Percentiles rank a stretch among this genome's conserved stretches.
Evolutionary conservation across 176 grass and related monocot species (phyloP).

Genomic region (Saccharum officinarum): DNA sequence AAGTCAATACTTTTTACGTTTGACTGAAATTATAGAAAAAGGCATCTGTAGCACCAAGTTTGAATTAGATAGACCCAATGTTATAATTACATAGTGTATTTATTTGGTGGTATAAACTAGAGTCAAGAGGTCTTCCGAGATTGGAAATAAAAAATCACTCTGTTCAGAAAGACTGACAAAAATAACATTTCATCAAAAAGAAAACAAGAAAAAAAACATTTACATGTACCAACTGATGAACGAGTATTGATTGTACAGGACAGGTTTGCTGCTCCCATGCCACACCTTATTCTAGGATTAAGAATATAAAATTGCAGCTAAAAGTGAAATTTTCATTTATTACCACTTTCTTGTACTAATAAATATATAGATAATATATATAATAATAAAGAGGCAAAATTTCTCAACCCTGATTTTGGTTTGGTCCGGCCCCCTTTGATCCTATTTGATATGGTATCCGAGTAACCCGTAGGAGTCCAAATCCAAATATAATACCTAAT

Average conservation of each 20-base stretch:
- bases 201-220: background rate
- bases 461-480: too few species aligned
- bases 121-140: background rate
- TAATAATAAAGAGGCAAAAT: too few species aligned
- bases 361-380: slow-evolving; percentile 34
- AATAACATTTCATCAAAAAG: background rate
- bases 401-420: too few species aligned
- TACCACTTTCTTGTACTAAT: slow-evolving; percentile 23
- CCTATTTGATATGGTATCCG: too few species aligned
- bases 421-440: too few species aligned
- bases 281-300: slow-evolving; percentile 33
- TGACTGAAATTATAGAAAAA: too few species aligned
- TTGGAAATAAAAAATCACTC: background rate
- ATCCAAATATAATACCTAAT: too few species aligned
- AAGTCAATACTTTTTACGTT: too few species aligned
- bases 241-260: slow-evolving; percentile 6
- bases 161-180: background rate
- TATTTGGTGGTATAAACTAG: too few species aligned
- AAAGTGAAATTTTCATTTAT: slow-evolving; percentile 26
- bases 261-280: slow-evolving; percentile 1
- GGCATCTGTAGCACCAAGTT: too few species aligned
- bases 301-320: slow-evolving; percentile 35
- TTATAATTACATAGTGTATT: too few species aligned
- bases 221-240: slow-evolving; percentile 13
- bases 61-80: too few species aligned